Base-by-base conservation (phyloP, 257 asterid genomes). In the Catharanthus roseus region DNA sequence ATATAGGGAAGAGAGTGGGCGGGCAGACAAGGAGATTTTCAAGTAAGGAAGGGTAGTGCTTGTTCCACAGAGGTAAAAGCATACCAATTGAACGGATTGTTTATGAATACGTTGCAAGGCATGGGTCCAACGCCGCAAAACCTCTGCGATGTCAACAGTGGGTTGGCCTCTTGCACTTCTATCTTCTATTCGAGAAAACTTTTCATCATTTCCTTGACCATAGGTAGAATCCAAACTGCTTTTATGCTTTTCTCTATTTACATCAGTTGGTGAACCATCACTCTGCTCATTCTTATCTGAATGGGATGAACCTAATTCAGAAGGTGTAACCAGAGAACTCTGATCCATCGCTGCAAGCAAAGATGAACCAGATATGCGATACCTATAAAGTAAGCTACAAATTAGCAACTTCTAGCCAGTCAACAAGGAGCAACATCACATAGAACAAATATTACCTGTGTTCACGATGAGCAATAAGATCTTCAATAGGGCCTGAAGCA, bases 401-500 rank as follows among this genome's bases (percentile, higher is more conserved):
- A 67, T 77, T 58, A 28, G 24, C 47, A 55, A 67, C 42, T 8
- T 3, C 57, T 6, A 53, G 50, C 45, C 58, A 45, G 44, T 10
- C 21, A 65, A 33, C 63, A 51, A 50, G 74, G 61, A 42, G 69
- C 50, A 42, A 63, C 44, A 69, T 53, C 44, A 41, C 16, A 42
- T 67, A 26, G 69, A 63, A 56, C 34, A 50, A 58, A 64, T 71
- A 75, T 74, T 84, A 93, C 98, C 98, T 87, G 80, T 93, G 98
- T 81, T 93, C 98, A 8, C 97, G 97, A 78, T 93, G 98, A 83
- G 98, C 96, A 70, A 93, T 93, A 82, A 93, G 97, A 86, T 93
- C 98, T 88, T 93, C 98, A 72, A 93, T 91, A 21, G 98, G 98
- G 77, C 98, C 98, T 60, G 98, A 93, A 54, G 97, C 95, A 72